Evolutionary conservation across 192 early-diverging fungal species (phyloP).

Genomic region (Umbelopsis ramanniana): DNA sequence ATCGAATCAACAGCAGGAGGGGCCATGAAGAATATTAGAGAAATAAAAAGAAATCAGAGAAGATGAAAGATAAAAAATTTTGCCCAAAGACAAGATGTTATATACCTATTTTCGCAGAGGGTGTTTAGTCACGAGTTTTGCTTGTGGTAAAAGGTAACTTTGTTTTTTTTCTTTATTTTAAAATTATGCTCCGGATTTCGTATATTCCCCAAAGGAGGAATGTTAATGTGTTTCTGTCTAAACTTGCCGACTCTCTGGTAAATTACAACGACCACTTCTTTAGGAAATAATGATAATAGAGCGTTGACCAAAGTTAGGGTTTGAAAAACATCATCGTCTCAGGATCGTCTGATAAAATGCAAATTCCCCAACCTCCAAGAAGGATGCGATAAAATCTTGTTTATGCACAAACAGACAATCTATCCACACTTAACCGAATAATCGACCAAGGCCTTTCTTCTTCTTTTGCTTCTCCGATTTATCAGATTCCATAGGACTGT

Average conservation of each 20-base stretch:
- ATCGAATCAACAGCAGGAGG: conserved; percentile 16
- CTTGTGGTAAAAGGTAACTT: neutral
- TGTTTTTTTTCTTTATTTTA: neutral
- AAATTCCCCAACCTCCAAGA: neutral
- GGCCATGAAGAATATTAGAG: neutral
- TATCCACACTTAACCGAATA: conserved; percentile 34
- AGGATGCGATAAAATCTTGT: neutral
- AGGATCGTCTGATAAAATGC: neutral
- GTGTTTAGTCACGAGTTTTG: conserved; percentile 1
- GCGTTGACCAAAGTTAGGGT: no score
- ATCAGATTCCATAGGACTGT: neutral
- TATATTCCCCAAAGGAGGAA: neutral
- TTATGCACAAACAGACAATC: neutral
- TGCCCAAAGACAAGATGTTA: neutral
- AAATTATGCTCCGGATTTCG: neutral
- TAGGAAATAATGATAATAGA: no score
- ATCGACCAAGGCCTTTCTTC: conserved; percentile 38
- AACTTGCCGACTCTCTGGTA: neutral
- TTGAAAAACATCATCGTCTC: no score
- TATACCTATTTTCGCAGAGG: neutral
- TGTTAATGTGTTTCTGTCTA: neutral
- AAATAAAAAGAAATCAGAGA: neutral
- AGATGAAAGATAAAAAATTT: conserved; percentile 9
- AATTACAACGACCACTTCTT: neutral
- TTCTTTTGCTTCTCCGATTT: conserved; percentile 36